Base-by-base conservation (phyloP, 164 flowering plant species). In the Aristolochia contorta region DNA sequence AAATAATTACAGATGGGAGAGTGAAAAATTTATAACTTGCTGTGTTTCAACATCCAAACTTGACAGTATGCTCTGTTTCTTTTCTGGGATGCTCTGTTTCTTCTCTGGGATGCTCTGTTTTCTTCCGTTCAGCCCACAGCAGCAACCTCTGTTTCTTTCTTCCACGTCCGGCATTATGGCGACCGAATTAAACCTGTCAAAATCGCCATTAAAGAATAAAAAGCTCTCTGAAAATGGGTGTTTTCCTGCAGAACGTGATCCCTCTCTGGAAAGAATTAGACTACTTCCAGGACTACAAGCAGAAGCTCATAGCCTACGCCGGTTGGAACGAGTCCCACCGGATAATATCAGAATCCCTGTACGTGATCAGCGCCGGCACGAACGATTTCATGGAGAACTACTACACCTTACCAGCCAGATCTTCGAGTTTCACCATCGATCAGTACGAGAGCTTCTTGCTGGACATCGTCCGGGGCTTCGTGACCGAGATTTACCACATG, bases 181-280 rank as follows among this genome's bases (percentile, higher is more conserved):
- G 2, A 24, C 15, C 30, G 30, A 13, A 60, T 25, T n/a, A 13
- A 18, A 8, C 55, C 25, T 19, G 55, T 20, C 24, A 20, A 21
- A 20, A 19, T 0, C 14, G 21, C 15, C 15, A 18, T 21, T 6
- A 19, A 20, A 21, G n/a, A 15, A n/a, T n/a, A n/a, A n/a, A n/a
- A 15, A 21, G 53, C 53, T 49, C 12, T 21, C 53, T 49, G 10
- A 49, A 49, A 49, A 49, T 18, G 30, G 30, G 53, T 18, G 9
- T 4, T 16, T 16, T 10, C 22, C 10, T 49, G 71, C 82, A 87
- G 95, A 61, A 71, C 47, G 95, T 83, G 20, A 76, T 87, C 43
- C 87, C 91, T 27, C 68, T 85, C 12, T 80, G 83, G 86, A 75
- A 76, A 64, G 82, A 87, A 74, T 0, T 87, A 53, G 82, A 78